Evolutionary conservation across 768 basidiomycete species (phyloP).

Genomic region (Clitopilus passeckerianus): DNA sequence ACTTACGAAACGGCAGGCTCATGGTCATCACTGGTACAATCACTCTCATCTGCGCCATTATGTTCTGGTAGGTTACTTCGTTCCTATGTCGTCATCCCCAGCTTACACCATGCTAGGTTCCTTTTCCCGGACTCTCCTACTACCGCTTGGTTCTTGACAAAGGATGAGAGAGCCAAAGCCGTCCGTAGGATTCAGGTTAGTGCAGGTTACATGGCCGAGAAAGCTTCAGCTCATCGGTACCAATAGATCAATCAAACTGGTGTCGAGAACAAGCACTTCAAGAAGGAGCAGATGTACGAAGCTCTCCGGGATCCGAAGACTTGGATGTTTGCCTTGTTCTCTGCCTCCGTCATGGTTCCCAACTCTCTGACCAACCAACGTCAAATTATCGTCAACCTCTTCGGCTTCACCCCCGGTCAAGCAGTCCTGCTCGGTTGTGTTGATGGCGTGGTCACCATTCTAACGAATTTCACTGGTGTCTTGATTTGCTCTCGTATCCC

Average conservation of each 20-base stretch:
- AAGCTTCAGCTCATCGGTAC: constrained; percentile 22
- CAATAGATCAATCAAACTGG: constrained; percentile 73
- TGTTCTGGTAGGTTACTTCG: constrained; percentile 41
- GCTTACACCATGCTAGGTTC: not conserved
- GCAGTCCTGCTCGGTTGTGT: constrained; percentile 70
- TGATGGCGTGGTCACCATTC: constrained; percentile 59
- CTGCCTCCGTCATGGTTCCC: constrained; percentile 55
- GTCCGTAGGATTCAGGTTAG: constrained; percentile 1
- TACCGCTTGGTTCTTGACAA: not conserved
- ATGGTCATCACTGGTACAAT: constrained; percentile 62
- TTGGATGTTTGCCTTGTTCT: constrained; percentile 72
- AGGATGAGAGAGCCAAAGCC: not conserved
- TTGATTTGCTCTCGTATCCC: constrained; percentile 48
- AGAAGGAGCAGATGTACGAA: constrained; percentile 50
- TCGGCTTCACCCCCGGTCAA: constrained; percentile 60
- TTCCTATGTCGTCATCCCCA: not conserved
- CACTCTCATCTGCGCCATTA: constrained; percentile 43
- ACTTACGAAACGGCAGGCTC: constrained; percentile 29
- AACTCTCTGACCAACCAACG: constrained; percentile 64
- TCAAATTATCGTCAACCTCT: constrained; percentile 58
- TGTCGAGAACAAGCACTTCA: constrained; percentile 78
- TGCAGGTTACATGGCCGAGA: not conserved
- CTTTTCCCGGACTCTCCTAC: not conserved
- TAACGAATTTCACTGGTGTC: constrained; percentile 67
- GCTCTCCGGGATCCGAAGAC: constrained; percentile 67